Conservation (phyloP, 2,329 filamentous ascomycete species). For the Colletotrichum sp. region DNA sequence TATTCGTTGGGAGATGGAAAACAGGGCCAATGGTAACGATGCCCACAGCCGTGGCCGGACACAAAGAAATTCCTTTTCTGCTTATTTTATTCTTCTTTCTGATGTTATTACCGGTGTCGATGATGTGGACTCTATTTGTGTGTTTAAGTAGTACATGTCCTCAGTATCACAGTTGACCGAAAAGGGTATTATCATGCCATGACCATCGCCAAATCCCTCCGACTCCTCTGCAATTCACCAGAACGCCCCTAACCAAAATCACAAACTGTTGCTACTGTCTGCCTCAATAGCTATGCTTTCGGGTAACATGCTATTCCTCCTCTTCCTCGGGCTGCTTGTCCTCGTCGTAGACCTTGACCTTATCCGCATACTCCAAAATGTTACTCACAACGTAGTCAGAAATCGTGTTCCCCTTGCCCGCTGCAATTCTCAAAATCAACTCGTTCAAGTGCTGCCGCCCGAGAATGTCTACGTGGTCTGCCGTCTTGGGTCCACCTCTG, state of each 20-base stretch:
- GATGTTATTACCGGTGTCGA: neutral
- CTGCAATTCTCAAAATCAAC: constrained; percentile 83
- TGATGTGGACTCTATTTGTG: neutral
- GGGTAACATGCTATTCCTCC: neutral
- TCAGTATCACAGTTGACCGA: neutral
- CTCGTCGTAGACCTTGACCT: constrained; percentile 82
- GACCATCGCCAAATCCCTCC: neutral
- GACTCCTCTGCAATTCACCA: neutral
- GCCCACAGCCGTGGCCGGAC: neutral
- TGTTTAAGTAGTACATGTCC: neutral
- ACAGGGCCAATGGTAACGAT: neutral
- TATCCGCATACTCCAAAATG: constrained; percentile 82
- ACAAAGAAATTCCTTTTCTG: neutral
- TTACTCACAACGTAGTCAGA: constrained; percentile 79
- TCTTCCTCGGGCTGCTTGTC: constrained; percentile 20
- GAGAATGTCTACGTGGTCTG: constrained; percentile 96
- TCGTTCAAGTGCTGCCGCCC: constrained; percentile 90
- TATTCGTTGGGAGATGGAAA: neutral
- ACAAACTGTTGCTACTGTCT: neutral
- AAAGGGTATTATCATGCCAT: neutral
- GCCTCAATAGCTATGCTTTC: neutral
- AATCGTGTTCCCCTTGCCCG: constrained; percentile 82
- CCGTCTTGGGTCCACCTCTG: constrained; percentile 71
- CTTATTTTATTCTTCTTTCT: neutral
- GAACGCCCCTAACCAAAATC: constrained; percentile 2